These are phyloP conservation scores for Macadamia tetraphylla DNA, from an alignment of 164 flowering plant genomes.

Conservation along the genomic window DNA sequence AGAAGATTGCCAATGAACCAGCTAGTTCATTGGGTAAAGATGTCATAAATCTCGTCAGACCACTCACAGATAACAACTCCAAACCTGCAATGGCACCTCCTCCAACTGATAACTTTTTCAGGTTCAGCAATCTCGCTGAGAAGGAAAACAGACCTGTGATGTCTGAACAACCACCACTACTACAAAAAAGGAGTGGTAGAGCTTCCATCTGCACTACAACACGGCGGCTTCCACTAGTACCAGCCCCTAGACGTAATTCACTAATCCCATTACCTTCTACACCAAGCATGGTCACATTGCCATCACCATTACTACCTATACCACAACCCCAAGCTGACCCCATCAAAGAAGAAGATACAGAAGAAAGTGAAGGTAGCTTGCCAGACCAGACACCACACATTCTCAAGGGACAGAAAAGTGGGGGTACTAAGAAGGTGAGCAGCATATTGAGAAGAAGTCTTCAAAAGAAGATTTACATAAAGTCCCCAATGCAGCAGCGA, in stretches of 20 bases:
- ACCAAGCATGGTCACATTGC: slow-evolving; percentile 16
- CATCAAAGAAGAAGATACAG: slow-evolving; percentile 29
- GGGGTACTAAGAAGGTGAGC: slow-evolving; percentile 49
- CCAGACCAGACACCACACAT: slow-evolving; percentile 36
- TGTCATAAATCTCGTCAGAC: slow-evolving; percentile 25
- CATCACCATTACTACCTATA: slow-evolving; percentile 26
- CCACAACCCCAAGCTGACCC: slow-evolving; percentile 20
- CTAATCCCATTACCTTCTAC: slow-evolving; percentile 56
- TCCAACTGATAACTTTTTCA: slow-evolving; percentile 22
- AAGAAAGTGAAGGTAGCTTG: slow-evolving; percentile 21
- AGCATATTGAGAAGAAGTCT: slow-evolving; percentile 62
- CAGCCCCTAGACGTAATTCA: slow-evolving; percentile 67
- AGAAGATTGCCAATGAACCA: slow-evolving; percentile 35
- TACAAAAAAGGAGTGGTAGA: slow-evolving; percentile 54
- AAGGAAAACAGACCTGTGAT: slow-evolving; percentile 76
- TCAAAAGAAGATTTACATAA: slow-evolving; percentile 53
- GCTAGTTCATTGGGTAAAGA: slow-evolving; percentile 22
- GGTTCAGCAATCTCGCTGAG: slow-evolving; percentile 36
- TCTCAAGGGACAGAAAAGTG: slow-evolving; percentile 35
- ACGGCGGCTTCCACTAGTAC: slow-evolving; percentile 24
- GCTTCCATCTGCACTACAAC: slow-evolving; percentile 57
- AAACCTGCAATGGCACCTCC: slow-evolving; percentile 28
- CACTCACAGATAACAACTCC: slow-evolving; percentile 37
- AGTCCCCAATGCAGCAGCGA: slow-evolving; percentile 55
- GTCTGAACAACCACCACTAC: slow-evolving; percentile 20